Evolutionary conservation across 345 rosid species (phyloP).

Genomic region (Acer negundo): DNA sequence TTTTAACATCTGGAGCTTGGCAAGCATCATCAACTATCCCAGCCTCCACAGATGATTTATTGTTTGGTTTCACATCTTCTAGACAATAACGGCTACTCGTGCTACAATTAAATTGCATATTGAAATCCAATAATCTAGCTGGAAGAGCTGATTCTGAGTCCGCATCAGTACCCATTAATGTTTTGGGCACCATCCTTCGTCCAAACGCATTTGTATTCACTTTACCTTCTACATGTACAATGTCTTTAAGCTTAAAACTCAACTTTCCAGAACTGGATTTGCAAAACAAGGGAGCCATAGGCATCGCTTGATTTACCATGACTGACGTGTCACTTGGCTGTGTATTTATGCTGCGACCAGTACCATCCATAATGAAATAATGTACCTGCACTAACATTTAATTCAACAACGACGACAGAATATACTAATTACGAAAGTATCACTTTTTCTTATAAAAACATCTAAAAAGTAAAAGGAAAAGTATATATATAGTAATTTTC

Average conservation of each 20-base stretch:
- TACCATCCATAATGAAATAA: conserved; percentile 27
- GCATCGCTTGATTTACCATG: conserved; percentile 25
- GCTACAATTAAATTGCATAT: conserved; percentile 21
- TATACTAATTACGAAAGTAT: neutral
- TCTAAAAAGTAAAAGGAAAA: neutral
- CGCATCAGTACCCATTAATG: conserved; percentile 26
- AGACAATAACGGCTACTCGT: neutral
- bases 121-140: conserved; percentile 21
- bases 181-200: conserved; percentile 13
- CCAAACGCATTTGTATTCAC: conserved; percentile 5
- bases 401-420: conserved; percentile 1
- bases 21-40: conserved; percentile 17
- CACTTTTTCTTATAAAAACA: neutral
- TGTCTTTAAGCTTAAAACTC: conserved; percentile 10
- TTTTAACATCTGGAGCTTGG: conserved; percentile 5
- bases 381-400: conserved; percentile 35
- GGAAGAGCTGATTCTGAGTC: conserved; percentile 24
- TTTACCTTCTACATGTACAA: conserved; percentile 20
- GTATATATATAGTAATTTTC: too few relatives aligned
- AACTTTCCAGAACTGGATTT: conserved; percentile 32
- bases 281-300: conserved; percentile 26
- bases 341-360: conserved; percentile 18
- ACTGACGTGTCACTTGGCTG: conserved; percentile 8
- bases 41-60: conserved; percentile 8
- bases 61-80: conserved; percentile 31